Conservation (phyloP, 1,139 yeast genomes). For the Suhomyces terraborum region DNA sequence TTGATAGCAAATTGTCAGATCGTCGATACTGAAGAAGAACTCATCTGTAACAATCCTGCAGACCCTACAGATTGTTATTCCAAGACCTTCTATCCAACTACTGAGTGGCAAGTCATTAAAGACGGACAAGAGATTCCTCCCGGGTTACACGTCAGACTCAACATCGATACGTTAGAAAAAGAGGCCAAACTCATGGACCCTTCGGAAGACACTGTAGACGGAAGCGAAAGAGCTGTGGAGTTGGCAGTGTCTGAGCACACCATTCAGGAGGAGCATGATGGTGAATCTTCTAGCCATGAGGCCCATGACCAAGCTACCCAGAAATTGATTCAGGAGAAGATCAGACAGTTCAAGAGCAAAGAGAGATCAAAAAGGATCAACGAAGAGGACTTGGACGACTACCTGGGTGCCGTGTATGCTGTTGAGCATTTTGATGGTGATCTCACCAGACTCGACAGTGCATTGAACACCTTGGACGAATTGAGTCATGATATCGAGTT, state of each 20-base stretch:
- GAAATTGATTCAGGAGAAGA: slow-evolving; percentile 18
- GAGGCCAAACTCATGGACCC: slow-evolving; percentile 63
- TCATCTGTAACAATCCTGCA: slow-evolving; percentile 49
- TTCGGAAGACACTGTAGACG: slow-evolving; percentile 20
- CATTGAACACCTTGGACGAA: slow-evolving; percentile 56
- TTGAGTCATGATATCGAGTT: slow-evolving; percentile 66
- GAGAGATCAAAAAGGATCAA: slow-evolving; percentile 17
- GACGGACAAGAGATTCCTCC: slow-evolving; percentile 74
- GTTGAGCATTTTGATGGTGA: slow-evolving; percentile 20
- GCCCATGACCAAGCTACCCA: slow-evolving; percentile 13
- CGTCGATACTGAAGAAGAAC: slow-evolving; percentile 20
- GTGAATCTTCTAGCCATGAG: slow-evolving; percentile 16
- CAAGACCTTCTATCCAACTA: slow-evolving; percentile 56
- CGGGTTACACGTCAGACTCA: slow-evolving; percentile 73
- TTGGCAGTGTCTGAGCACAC: slow-evolving; percentile 19
- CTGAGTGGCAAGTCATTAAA: slow-evolving; percentile 67
- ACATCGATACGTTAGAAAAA: slow-evolving; percentile 64
- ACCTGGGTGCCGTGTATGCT: slow-evolving; percentile 32
- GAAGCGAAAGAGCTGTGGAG: slow-evolving; percentile 13
- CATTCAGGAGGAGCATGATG: slow-evolving; percentile 17
- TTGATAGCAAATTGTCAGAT: slow-evolving; percentile 11
- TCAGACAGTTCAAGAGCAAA: slow-evolving; percentile 17
- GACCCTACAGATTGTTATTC: slow-evolving; percentile 64
- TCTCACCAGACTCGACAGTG: slow-evolving; percentile 22
- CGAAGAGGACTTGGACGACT: slow-evolving; percentile 27